A percentile compares a stretch with the other conserved stretches of the same genome.
Conservation (phyloP, 768 basidiomycete genomes). For the Candolleomyces eurysporus region DNA sequence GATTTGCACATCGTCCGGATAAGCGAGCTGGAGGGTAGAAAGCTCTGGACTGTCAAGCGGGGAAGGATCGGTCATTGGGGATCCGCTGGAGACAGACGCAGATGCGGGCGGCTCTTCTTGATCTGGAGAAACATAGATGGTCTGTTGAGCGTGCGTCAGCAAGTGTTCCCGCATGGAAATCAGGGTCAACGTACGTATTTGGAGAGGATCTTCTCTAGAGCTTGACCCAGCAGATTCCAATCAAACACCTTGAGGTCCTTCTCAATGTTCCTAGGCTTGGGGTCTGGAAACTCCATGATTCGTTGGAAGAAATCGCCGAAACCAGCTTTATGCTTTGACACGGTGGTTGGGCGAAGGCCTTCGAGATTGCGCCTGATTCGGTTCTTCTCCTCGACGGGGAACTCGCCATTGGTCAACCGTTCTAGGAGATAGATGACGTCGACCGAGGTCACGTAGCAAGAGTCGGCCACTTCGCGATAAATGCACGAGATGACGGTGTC, state of each 20-base stretch:
- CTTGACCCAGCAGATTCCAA: conserved; percentile 68
- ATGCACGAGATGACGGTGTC: conserved; percentile 95
- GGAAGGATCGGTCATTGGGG: conserved; percentile 26
- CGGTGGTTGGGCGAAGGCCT: conserved; percentile 85
- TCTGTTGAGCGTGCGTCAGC: conserved; percentile 27
- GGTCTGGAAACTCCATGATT: conserved; percentile 95
- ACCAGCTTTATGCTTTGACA: conserved; percentile 80
- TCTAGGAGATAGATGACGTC: conserved; percentile 95
- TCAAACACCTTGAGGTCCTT: conserved; percentile 92
- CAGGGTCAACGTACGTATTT: conserved; percentile 67
- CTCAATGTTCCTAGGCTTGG: conserved; percentile 95
- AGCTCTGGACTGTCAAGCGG: conserved; percentile 26
- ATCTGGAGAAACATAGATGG: conserved; percentile 40
- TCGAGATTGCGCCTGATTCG: conserved; percentile 93
- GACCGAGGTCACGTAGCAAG: conserved; percentile 90
- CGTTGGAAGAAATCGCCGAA: conserved; percentile 88
- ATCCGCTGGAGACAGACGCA: conserved; percentile 24
- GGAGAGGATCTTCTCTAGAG: conserved; percentile 75
- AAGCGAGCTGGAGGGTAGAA: conserved; percentile 24
- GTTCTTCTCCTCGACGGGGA: conserved; percentile 96
- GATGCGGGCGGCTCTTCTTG: conserved; percentile 9
- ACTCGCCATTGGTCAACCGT: conserved; percentile 68
- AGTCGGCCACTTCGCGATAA: conserved; percentile 71
- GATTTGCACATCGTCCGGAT: conserved; percentile 15
- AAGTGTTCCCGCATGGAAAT: not conserved